These are phyloP conservation scores for Phaffia tasmanica DNA, from an alignment of 768 basidiomycete genomes.

Conservation along the genomic window DNA sequence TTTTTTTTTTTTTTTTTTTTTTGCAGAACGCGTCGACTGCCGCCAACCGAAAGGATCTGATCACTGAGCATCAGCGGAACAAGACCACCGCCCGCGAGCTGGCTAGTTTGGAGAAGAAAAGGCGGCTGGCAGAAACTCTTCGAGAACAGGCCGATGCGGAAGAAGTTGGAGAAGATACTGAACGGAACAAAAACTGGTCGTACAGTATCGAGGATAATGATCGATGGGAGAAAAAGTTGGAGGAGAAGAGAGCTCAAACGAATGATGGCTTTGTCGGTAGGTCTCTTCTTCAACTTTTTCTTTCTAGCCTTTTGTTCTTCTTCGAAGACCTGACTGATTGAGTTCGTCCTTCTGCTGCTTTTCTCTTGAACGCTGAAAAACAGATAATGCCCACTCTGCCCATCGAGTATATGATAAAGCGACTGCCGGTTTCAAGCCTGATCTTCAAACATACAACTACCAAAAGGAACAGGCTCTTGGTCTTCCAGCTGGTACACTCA, in stretches of 20 bases:
- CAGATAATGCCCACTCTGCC: conserved; percentile 84
- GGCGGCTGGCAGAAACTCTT: conserved; percentile 76
- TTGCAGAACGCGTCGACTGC: conserved; percentile 60
- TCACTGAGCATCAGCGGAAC: conserved; percentile 69
- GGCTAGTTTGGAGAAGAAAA: conserved; percentile 74
- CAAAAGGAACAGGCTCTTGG: conserved; percentile 81
- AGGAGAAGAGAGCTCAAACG: conserved; percentile 75
- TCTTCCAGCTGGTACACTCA: conserved; percentile 56
- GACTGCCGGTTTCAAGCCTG: conserved; percentile 73
- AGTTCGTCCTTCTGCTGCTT: background rate
- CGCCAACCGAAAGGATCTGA: conserved; percentile 73
- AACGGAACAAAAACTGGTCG: conserved; percentile 86
- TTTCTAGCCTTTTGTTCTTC: background rate
- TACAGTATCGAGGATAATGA: conserved; percentile 94
- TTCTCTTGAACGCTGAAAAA: too few species aligned
- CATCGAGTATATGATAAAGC: conserved; percentile 86
- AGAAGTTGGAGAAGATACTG: conserved; percentile 48
- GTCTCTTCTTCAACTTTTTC: conserved; percentile 33
- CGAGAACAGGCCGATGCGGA: conserved; percentile 52
- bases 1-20: background rate
- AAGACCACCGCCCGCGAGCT: conserved; percentile 68
- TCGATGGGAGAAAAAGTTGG: conserved; percentile 63
- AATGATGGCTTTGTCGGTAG: conserved; percentile 86
- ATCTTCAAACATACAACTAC: conserved; percentile 71
- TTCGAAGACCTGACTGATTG: background rate